These are phyloP conservation scores for Bullera alba DNA, from an alignment of 768 basidiomycete species.

Conservation along the genomic window DNA sequence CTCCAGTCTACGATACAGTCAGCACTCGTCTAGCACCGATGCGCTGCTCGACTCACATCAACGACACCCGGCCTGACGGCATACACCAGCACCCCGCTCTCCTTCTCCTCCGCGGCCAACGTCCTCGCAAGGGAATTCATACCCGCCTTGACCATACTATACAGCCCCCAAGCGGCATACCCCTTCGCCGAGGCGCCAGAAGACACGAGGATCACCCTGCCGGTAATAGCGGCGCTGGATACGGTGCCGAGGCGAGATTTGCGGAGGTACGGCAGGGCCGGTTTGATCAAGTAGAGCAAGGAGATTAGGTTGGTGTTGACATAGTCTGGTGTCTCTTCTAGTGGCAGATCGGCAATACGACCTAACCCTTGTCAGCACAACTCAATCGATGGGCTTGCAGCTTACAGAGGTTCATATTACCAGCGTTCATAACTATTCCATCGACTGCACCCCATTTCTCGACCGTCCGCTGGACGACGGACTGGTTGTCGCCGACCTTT, in stretches of 20 bases:
- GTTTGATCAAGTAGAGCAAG: constrained; percentile 62
- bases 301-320: constrained; percentile 89
- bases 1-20: constrained; percentile 36
- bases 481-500: constrained; percentile 30
- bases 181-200: constrained; percentile 73
- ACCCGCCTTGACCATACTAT: constrained; percentile 75
- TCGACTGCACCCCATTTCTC: constrained; percentile 62
- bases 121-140: constrained; percentile 85
- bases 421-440: constrained; percentile 79
- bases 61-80: constrained; percentile 84
- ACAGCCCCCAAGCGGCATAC: constrained; percentile 61
- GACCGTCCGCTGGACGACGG: constrained; percentile 55
- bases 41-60: constrained; percentile 47
- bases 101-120: constrained; percentile 73
- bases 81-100: constrained; percentile 55
- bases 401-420: constrained; percentile 53
- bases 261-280: constrained; percentile 63
- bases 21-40: constrained; percentile 4
- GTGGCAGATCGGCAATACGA: constrained; percentile 18
- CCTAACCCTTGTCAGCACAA: constrained; percentile 49
- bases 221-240: constrained; percentile 50
- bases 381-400: constrained; percentile 35
- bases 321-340: constrained; percentile 17
- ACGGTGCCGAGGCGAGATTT: too few species aligned
- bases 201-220: constrained; percentile 68